Base-by-base conservation (phyloP, 208 protist species). In the Acanthamoeba lenticulata region DNA sequence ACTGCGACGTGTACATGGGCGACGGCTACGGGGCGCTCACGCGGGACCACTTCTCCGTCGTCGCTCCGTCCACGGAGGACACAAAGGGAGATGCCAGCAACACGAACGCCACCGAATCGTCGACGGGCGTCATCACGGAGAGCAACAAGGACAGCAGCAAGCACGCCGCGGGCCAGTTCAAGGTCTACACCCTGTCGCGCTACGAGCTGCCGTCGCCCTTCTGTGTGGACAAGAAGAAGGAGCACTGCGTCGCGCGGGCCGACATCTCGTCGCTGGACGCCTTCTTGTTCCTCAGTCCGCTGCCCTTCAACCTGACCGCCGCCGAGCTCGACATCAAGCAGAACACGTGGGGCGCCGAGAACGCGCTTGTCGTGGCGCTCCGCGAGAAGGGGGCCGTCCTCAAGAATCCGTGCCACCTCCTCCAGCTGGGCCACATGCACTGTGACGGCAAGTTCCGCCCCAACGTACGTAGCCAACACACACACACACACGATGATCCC, bases 271-370 rank as follows among this genome's bases (percentile, higher is more conserved):
- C 74, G 40, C 74, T 83, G 5, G 74, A 83, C 27, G 74, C 40
- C 4, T 83, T 83, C 74, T n/a, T 83, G 15, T 83, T 83, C 24
- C 11, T 83, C 38, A 83, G 74, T 40, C 74, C 74, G 36, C 74
- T 83, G 36, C 74, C 74, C 13, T 83, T 83, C 74, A 83, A 83
- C 42, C 32, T 52, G 38, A 83, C 24, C 74, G 21, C 42, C 34
- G 40, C 3, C 29, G 40, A 83, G 74, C 74, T 83, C 3, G 74
- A 34, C 19, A 83, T 83, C 74, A 83, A 83, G 74, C 74, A 83
- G 74, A 83, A 83, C 74, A 83, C 74, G 40, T 83, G 74, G 74
- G 74, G 74, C 24, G 74, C 74, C 40, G 74, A 83, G 74, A 83
- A 83, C 42, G 74, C 42, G 9, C 36, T 83, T 6, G 74, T 83